Percentiles rank a stretch among this genome's conserved stretches.
Evolutionary conservation across 345 rosid species (phyloP).

Genomic region (Salix suchowensis): DNA sequence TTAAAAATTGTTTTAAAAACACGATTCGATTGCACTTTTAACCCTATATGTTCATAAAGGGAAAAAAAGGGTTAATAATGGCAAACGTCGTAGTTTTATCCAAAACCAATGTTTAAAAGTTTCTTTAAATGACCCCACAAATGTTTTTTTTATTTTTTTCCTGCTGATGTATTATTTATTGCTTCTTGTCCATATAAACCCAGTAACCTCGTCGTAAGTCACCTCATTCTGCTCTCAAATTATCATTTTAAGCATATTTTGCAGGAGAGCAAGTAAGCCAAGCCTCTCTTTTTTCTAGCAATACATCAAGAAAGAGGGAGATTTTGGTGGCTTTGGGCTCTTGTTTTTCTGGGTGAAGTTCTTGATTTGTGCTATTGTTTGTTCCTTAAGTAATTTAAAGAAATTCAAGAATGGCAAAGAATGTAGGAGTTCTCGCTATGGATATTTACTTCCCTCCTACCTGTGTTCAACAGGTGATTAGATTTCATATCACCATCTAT

Average conservation of each 20-base stretch:
- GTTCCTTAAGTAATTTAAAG: background rate
- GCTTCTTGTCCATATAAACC: background rate
- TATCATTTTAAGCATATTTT: background rate
- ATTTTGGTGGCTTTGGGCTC: background rate
- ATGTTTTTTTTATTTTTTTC: background rate
- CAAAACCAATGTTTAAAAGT: background rate
- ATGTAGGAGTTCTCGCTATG: constrained; percentile 93
- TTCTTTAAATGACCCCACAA: background rate
- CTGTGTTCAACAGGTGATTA: constrained; percentile 80
- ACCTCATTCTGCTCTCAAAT: background rate
- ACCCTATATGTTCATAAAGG: background rate
- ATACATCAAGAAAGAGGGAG: background rate
- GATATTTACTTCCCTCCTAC: constrained; percentile 98
- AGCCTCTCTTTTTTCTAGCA: background rate
- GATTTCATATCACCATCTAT: background rate
- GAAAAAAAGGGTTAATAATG: background rate
- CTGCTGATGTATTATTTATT: no score
- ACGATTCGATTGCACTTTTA: no score
- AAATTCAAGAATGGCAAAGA: constrained; percentile 60
- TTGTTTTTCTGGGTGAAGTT: background rate
- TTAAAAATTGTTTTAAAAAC: no score
- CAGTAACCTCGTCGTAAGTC: constrained; percentile 1
- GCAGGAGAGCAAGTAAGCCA: background rate
- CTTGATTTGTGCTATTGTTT: background rate
- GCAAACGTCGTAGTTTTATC: background rate